These are phyloP conservation scores for Yamadazyma philogaea DNA, from an alignment of 805 yeast genomes.

Conservation along the genomic window DNA sequence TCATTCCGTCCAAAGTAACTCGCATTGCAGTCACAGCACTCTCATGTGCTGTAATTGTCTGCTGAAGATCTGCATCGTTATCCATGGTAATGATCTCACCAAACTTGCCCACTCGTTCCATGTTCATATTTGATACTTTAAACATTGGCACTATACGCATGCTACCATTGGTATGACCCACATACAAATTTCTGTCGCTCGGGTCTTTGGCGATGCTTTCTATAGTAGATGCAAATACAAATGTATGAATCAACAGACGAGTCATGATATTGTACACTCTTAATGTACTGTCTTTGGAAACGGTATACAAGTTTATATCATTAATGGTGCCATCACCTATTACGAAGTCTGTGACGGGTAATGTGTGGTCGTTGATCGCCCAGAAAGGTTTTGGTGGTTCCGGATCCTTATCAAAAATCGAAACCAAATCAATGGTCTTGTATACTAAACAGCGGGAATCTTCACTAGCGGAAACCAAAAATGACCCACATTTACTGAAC, in stretches of 20 bases:
- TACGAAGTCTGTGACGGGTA: conserved; percentile 49
- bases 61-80: conserved; percentile 46
- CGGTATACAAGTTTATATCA: conserved; percentile 65
- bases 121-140: conserved; percentile 32
- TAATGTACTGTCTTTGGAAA: conserved; percentile 71
- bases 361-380: conserved; percentile 59
- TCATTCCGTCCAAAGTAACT: conserved; percentile 72
- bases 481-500: conserved; percentile 59
- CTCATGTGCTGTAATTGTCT: conserved; percentile 54
- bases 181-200: conserved; percentile 70
- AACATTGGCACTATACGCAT: conserved; percentile 57
- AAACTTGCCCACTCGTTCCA: conserved; percentile 62
- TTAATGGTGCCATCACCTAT: conserved; percentile 48
- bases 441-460: conserved; percentile 81
- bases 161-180: conserved; percentile 63
- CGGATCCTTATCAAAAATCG: conserved; percentile 24
- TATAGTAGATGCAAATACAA: conserved; percentile 61
- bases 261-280: conserved; percentile 61
- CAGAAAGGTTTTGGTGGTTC: conserved; percentile 50
- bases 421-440: conserved; percentile 61
- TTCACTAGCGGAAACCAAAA: conserved; percentile 68
- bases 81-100: conserved; percentile 50
- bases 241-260: conserved; percentile 56
- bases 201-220: conserved; percentile 67
- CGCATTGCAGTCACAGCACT: conserved; percentile 50